A percentile compares a stretch with the other conserved stretches of the same genome.
phyloP scores from a whole-genome alignment of 768 basidiomycete genomes.

The Boletus sensibilis region DNA sequence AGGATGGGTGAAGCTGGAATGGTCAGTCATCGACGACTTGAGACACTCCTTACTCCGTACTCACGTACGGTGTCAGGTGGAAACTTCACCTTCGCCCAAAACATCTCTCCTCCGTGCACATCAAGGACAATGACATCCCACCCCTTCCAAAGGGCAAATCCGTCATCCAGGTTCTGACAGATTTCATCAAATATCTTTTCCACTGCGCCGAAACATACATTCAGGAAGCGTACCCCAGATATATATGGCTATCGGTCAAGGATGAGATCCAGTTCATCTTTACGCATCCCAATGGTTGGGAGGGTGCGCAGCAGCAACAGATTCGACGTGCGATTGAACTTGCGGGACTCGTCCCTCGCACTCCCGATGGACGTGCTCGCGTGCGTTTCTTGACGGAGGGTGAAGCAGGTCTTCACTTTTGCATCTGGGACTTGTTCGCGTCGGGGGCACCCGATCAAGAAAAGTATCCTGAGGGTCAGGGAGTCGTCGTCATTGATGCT shows the following conservation, averaged over 20 bases:
- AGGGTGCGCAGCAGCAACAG: slow-evolving; percentile 50
- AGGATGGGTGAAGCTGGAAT: slow-evolving; percentile 44
- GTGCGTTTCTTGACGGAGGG: slow-evolving; percentile 58
- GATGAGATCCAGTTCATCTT: slow-evolving; percentile 48
- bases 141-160: slow-evolving; percentile 41
- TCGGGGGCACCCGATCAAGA: slow-evolving; percentile 10
- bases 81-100: slow-evolving; percentile 39
- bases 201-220: slow-evolving; percentile 45
- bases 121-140: slow-evolving; percentile 33
- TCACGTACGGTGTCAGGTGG: slow-evolving; percentile 24
- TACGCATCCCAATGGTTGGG: slow-evolving; percentile 65
- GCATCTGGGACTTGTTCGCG: slow-evolving; percentile 37
- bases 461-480: slow-evolving; percentile 22
- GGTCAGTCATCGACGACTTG: slow-evolving; percentile 24
- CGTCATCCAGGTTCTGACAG: slow-evolving; percentile 39
- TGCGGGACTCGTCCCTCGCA: slow-evolving; percentile 49
- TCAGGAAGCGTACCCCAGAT: slow-evolving; percentile 38
- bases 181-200: slow-evolving; percentile 45
- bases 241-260: slow-evolving; percentile 45
- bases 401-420: slow-evolving; percentile 59
- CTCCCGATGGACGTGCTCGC: slow-evolving; percentile 35
- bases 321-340: slow-evolving; percentile 51
- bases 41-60: not conserved
- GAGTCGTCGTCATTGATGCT: slow-evolving; percentile 47
- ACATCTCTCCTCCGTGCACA: slow-evolving; percentile 24